A percentile compares a stretch with the other conserved stretches of the same genome.
phyloP scores from a whole-genome alignment of 1,284 basidiomycete species.

The Peniophora sp. region DNA sequence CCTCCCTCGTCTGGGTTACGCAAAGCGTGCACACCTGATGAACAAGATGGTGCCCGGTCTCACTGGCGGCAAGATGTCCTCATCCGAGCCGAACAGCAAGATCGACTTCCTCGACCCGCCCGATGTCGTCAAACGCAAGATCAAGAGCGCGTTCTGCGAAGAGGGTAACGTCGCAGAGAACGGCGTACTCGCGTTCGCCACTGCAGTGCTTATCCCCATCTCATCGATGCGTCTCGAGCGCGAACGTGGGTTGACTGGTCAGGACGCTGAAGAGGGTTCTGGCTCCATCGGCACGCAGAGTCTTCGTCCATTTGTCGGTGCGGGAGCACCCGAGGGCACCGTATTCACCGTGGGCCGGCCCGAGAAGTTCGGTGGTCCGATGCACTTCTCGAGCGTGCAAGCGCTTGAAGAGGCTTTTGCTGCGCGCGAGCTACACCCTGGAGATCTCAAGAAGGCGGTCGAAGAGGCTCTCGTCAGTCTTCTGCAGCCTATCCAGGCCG shows the following conservation, averaged over 20 bases:
- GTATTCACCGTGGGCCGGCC: conserved; percentile 77
- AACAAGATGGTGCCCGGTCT: conserved; percentile 98
- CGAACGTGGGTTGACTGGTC: conserved; percentile 29
- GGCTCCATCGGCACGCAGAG: conserved; percentile 24
- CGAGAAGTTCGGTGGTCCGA: conserved; percentile 78
- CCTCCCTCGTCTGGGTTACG: conserved; percentile 90
- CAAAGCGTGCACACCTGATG: conserved; percentile 96
- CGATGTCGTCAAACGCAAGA: conserved; percentile 80
- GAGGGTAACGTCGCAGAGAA: conserved; percentile 91
- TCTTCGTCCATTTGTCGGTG: conserved; percentile 53
- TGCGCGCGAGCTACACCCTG: conserved; percentile 77
- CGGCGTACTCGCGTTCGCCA: conserved; percentile 85
- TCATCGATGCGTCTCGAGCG: conserved; percentile 66
- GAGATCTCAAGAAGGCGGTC: conserved; percentile 84
- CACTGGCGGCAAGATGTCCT: conserved; percentile 96
- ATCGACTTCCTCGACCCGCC: conserved; percentile 96
- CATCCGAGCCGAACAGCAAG: conserved; percentile 94
- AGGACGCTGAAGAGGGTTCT: conserved; percentile 32
- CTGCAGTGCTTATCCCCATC: conserved; percentile 88
- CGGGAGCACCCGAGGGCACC: conserved; percentile 73
- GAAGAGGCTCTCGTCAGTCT: conserved; percentile 74
- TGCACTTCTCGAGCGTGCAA: conserved; percentile 68
- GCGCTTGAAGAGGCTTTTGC: conserved; percentile 75
- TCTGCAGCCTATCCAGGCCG: conserved; percentile 75
- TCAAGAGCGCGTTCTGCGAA: conserved; percentile 91